These are phyloP conservation scores for Talaromyces sp. DNA, from an alignment of 2,329 filamentous ascomycete species.

Conservation along the genomic window DNA sequence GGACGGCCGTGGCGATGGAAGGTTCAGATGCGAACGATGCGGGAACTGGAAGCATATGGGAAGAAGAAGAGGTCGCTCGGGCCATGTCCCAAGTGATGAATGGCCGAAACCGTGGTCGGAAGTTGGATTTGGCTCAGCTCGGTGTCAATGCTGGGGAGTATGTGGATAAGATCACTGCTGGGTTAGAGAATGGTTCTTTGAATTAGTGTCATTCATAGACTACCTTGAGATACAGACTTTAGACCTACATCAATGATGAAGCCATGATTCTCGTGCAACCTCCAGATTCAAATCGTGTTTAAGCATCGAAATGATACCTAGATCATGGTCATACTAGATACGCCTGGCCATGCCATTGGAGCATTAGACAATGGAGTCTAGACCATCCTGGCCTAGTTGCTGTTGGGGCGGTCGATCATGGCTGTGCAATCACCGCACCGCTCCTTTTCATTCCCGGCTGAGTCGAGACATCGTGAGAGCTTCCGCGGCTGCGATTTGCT, in stretches of 20 bases:
- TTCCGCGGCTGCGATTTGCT: slow-evolving; percentile 2
- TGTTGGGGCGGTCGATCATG: slow-evolving; percentile 5
- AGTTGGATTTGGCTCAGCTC: slow-evolving; percentile 41
- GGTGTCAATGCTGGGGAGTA: slow-evolving; percentile 43
- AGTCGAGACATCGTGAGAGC: slow-evolving; percentile 6
- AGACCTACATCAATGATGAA: background rate
- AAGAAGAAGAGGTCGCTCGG: slow-evolving; percentile 62
- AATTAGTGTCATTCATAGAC: background rate
- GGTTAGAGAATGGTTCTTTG: slow-evolving; percentile 29
- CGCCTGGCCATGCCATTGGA: background rate
- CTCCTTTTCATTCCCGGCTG: background rate
- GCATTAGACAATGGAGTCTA: background rate
- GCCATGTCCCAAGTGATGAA: slow-evolving; percentile 75
- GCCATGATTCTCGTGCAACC: background rate
- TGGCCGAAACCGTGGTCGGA: slow-evolving; percentile 48
- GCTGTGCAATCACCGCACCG: background rate
- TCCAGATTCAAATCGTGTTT: background rate
- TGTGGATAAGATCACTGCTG: slow-evolving; percentile 42
- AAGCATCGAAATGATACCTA: background rate
- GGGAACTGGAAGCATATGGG: slow-evolving; percentile 53
- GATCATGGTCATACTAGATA: background rate
- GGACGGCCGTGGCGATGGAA: slow-evolving; percentile 55
- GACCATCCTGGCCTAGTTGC: background rate
- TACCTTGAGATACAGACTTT: background rate
- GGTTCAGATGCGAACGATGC: slow-evolving; percentile 62